Base-by-base conservation (phyloP, 1,284 basidiomycete genomes). In the Puccinia polysora region DNA sequence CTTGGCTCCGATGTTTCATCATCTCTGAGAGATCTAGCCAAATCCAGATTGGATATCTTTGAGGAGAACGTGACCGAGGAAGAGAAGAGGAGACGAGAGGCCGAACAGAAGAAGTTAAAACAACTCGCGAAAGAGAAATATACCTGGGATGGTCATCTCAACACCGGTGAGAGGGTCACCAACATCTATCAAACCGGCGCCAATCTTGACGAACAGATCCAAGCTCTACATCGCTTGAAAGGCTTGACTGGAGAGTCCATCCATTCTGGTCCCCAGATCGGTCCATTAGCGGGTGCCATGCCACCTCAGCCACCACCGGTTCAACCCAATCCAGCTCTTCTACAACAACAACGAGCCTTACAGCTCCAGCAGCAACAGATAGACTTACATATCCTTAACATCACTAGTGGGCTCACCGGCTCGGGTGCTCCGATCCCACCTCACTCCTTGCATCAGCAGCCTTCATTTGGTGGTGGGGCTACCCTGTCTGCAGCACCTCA, bases 111-210 rank as follows among this genome's bases (percentile, higher is more conserved):
- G 78, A 83, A 85, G 67, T 85, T 87, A 75, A 85, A 85, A 76
- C 83, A 90, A 75, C 88, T 86, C 78, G 91, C 93, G 80, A 86
- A 86, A 79, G 92, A 94, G 81, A 93, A 90, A 80, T 89, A 90
- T 75, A 88, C 94, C 73, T 96, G 93, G 92, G 92, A 96, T 80
- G 93, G 92, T 77, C 92, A 95, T 80, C 92, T 91, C 2, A 88
- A 89, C 60, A 89, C 90, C 63, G 94, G 92, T 80, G 87, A 88
- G 55, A 87, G 86, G 77, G 93, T 90, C 0, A 83, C 92, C 77
- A 88, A 91, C 83, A 91, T 90, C 76, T 97, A 88, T 83, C 91
- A 91, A 71, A 87, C 87, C 15, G 89, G 88, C 75, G 91, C 90
- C 82, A 91, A 90, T 79, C 87, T 95, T 78, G 91, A 96, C 81